Base-by-base conservation (phyloP, 2,329 filamentous ascomycete genomes). In the Fonsecaea multimorphosa region DNA sequence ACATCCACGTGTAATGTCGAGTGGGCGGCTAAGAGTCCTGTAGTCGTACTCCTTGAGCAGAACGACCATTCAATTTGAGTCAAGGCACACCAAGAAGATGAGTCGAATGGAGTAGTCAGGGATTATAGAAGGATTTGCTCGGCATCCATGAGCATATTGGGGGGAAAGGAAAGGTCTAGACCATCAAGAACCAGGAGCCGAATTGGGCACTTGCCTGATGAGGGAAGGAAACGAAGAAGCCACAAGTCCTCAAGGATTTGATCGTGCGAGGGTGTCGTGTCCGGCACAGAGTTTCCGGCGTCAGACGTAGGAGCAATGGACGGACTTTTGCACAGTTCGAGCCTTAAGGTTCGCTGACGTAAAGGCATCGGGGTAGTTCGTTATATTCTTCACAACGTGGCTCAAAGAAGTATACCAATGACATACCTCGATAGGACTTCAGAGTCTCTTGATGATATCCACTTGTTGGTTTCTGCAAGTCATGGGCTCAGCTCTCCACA, bases 401-500 rank as follows among this genome's bases (percentile, higher is more conserved):
- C 34, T 29, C n/a, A 31, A 22, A 29, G 38, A 52, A 22, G 31
- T 9, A 24, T 52, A 32, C 58, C 44, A 60, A 60, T 60, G 31
- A 36, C 16, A 53, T n/a, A 38, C 16, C 12, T 34, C 44, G 58
- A 36, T 44, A 31, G 24, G 32, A 32, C 58, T 24, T 19, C 9
- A 34, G 34, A 19, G 19, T 27, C 24, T 60, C n/a, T 52, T 40
- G 19, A 53, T 14, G 32, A 38, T 29, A 44, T 44, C 40, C 16
- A 29, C 24, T 49, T 46, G 38, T 58, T 12, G 44, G 22, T 22
- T 24, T 38, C 58, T 60, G 58, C 58, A 52, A 27, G 58, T 60
- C 58, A 60, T 60, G 31, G 19, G 58, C 19, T 53, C 58, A 60
- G 58, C 46, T n/a, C 46, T 53, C 24, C 56, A 49, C 36, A 51